Base-by-base conservation (phyloP, 2,329 filamentous ascomycete genomes). In the Magnaporthiopsis incrustans region DNA sequence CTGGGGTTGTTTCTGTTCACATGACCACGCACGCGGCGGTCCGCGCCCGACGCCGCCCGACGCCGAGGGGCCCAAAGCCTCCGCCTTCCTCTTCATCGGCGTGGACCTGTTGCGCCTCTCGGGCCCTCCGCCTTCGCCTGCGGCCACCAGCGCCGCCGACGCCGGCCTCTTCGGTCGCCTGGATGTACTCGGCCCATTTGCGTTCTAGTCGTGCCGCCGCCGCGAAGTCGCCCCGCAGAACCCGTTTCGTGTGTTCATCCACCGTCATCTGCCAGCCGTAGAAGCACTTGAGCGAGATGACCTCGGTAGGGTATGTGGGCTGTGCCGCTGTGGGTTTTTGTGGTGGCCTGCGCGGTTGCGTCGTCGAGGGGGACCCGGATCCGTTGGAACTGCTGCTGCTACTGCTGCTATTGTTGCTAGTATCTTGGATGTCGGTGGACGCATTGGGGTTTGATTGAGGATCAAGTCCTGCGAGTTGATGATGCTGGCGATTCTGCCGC, bases 181-280 rank as follows among this genome's bases (percentile, higher is more conserved):
- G 91, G 92, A 97, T 97, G 74, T 92, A 96, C 64, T 96, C 90
- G 0, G 89, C 89, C 94, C 94, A 98, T 74, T 94, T 96, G 67
- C 88, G 83, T 79, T 97, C 93, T 26, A 98, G 81, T n/a, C 91
- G 81, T 53, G 82, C 82, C 0, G 95, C 95, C 1, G 90, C 83
- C 0, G 82, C 79, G 65, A 92, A 83, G 67, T 97, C 90, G 8
- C 91, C 91, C 5, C 85, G 81, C 62, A 96, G 75, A 0, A 97
- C 91, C 4, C 93, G 86, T 77, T 93, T 94, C 63, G 88, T 92
- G 75, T 98, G 94, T 74, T 97, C 92, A 69, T 97, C 90, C 5
- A 97, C 92, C 0, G 92, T 97, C 77, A 91, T 91, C 77, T 98
- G 94, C 85, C 91, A 97, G 57, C 90, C 92, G 74, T 96, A 96